Percentiles rank a stretch among this genome's conserved stretches.
phyloP scores from a whole-genome alignment of 2,329 filamentous ascomycete species.

The Trematosphaeria pertusa region DNA sequence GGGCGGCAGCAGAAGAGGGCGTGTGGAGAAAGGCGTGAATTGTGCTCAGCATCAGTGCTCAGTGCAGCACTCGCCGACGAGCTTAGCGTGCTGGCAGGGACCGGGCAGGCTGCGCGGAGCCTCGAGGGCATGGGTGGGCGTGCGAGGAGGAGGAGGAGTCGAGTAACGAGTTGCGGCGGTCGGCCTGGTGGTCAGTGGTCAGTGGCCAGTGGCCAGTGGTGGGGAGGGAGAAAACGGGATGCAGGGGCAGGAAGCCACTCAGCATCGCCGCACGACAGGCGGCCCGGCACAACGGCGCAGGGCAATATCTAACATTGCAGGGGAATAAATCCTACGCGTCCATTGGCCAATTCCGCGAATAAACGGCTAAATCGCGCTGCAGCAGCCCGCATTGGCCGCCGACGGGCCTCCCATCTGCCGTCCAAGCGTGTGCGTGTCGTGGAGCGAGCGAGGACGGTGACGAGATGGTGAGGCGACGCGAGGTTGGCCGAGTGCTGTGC shows the following conservation, averaged over 20 bases:
- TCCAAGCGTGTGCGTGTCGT: no score
- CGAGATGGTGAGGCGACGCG: no score
- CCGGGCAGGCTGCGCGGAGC: constrained; percentile 29
- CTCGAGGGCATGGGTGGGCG: constrained; percentile 25
- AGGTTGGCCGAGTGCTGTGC: no score
- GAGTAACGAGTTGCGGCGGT: constrained; percentile 25
- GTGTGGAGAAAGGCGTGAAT: constrained; percentile 46
- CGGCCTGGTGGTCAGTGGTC: constrained; percentile 12
- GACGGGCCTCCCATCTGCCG: constrained; percentile 24
- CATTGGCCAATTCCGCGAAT: constrained; percentile 37
- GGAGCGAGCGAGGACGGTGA: no score
- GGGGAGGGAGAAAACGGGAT: constrained; percentile 6
- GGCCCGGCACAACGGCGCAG: constrained; percentile 39
- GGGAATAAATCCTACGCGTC: constrained; percentile 20
- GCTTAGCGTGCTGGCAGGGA: constrained; percentile 30
- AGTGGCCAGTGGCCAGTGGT: constrained; percentile 6
- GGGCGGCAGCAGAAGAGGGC: constrained; percentile 36
- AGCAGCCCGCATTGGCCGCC: constrained; percentile 22
- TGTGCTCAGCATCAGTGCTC: constrained; percentile 44
- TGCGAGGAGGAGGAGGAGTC: no score
- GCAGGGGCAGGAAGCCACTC: constrained; percentile 27
- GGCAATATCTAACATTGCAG: constrained; percentile 42
- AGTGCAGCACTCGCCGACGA: no score
- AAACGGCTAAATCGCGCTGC: constrained; percentile 45
- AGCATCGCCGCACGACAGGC: constrained; percentile 26